phyloP scores from a whole-genome alignment of 2,329 filamentous ascomycete species.

The Biscogniauxia marginata region DNA sequence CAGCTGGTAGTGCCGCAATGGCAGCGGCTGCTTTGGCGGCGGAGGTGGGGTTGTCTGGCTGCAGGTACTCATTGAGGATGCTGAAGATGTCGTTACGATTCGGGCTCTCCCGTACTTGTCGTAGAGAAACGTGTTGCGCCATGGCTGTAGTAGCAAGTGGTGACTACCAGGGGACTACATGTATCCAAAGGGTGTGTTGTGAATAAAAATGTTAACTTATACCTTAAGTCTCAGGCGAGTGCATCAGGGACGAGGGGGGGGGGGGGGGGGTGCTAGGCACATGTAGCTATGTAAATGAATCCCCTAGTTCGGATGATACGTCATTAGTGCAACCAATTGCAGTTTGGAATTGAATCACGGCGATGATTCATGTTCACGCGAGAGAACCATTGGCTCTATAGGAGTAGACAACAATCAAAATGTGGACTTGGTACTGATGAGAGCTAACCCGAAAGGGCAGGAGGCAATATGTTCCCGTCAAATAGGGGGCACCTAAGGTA shows the following conservation, averaged over 20 bases:
- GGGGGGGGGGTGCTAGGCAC: neutral
- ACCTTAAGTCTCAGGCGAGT: neutral
- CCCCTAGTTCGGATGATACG: neutral
- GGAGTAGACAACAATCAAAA: neutral
- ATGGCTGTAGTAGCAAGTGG: neutral
- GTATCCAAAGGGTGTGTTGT: no score
- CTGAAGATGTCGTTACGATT: conserved; percentile 16
- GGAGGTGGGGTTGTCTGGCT: conserved; percentile 7
- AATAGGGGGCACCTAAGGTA: neutral
- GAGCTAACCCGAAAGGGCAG: neutral
- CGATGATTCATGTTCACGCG: neutral
- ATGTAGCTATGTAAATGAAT: neutral
- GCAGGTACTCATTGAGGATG: conserved; percentile 23
- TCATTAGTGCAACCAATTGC: neutral
- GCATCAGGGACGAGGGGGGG: neutral
- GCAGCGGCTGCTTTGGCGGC: conserved; percentile 13
- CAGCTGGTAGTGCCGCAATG: conserved; percentile 13
- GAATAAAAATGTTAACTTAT: neutral
- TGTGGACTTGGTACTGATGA: neutral
- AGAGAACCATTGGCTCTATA: neutral
- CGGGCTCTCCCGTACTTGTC: conserved; percentile 5
- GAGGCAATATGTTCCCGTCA: neutral
- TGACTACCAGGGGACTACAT: neutral
- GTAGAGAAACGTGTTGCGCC: conserved; percentile 1
- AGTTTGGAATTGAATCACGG: neutral